Percentiles rank a stretch among this genome's conserved stretches.
Evolutionary conservation across 2,329 filamentous ascomycete genomes (phyloP).

Genomic region (Diaporthe ilicicola): DNA sequence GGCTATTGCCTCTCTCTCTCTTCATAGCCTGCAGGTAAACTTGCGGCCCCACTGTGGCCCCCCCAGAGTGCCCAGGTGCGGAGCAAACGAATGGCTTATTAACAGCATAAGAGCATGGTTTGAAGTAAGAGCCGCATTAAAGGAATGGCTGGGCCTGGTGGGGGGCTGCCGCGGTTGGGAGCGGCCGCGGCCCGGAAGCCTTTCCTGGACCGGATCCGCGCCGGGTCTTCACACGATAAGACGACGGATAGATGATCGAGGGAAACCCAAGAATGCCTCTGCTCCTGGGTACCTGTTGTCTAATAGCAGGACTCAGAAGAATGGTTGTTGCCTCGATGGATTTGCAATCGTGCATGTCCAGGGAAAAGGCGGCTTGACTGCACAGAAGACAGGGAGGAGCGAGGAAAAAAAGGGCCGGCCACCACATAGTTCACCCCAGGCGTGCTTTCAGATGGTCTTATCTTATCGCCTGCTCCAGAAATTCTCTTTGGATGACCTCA

Average conservation of each 20-base stretch:
- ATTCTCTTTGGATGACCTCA: conserved; percentile 22
- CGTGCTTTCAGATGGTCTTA: conserved; percentile 19
- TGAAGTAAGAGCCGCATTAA: conserved; percentile 33
- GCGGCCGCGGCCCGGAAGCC: not conserved
- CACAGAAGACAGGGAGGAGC: not conserved
- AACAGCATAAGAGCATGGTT: not conserved
- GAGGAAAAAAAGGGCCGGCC: not conserved
- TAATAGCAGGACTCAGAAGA: not conserved
- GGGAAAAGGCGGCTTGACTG: not conserved
- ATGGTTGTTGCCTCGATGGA: not conserved
- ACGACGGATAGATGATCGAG: not conserved
- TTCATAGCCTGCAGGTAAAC: not conserved
- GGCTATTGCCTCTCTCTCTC: conserved; percentile 17
- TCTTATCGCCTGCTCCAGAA: conserved; percentile 30
- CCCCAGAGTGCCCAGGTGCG: not conserved
- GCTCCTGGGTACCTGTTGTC: not conserved
- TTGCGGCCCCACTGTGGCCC: conserved; percentile 3
- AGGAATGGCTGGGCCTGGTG: conserved; percentile 27
- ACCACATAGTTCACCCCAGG: not conserved
- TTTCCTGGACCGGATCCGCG: not conserved
- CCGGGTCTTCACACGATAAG: not conserved
- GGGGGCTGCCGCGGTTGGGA: not conserved
- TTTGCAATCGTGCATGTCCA: not conserved
- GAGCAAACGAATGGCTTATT: conserved; percentile 7
- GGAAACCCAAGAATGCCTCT: not conserved